Conservation (phyloP, 768 basidiomycete genomes). For the Leucosporidium scottii region DNA sequence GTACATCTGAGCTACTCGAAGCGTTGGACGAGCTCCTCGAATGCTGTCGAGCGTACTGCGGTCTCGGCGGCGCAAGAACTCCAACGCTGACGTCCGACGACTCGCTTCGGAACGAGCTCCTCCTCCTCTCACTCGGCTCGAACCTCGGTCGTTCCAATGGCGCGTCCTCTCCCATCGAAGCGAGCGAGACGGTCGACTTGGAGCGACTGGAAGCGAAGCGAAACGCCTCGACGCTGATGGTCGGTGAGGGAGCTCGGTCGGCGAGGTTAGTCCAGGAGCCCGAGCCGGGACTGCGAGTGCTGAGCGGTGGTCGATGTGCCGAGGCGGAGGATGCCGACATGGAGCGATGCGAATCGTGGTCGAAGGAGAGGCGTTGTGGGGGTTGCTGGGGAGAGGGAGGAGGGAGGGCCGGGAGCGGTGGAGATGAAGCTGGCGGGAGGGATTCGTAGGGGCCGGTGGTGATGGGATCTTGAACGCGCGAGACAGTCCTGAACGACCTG, state of each 20-base stretch:
- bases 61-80: conserved; percentile 14
- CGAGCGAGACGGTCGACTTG: conserved; percentile 26
- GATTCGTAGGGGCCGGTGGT: background rate
- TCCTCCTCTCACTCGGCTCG: conserved; percentile 21
- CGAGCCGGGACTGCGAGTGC: background rate
- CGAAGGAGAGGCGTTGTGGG: conserved; percentile 10
- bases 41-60: conserved; percentile 14
- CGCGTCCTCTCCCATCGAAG: conserved; percentile 6
- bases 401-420: background rate
- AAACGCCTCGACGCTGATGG: conserved; percentile 24
- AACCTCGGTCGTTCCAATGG: conserved; percentile 16
- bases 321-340: background rate
- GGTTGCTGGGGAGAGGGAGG: background rate
- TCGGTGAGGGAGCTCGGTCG: conserved; percentile 21
- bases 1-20: conserved; percentile 4
- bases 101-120: conserved; percentile 9
- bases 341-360: conserved; percentile 11
- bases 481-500: conserved; percentile 27
- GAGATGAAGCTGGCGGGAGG: background rate
- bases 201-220: conserved; percentile 23
- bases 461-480: conserved; percentile 29
- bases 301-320: conserved; percentile 23
- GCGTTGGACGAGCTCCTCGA: conserved; percentile 17
- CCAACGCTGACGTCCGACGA: conserved; percentile 12
- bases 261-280: background rate